Base-by-base conservation (phyloP, 345 rosid species). In the Melastoma malabathricum region DNA sequence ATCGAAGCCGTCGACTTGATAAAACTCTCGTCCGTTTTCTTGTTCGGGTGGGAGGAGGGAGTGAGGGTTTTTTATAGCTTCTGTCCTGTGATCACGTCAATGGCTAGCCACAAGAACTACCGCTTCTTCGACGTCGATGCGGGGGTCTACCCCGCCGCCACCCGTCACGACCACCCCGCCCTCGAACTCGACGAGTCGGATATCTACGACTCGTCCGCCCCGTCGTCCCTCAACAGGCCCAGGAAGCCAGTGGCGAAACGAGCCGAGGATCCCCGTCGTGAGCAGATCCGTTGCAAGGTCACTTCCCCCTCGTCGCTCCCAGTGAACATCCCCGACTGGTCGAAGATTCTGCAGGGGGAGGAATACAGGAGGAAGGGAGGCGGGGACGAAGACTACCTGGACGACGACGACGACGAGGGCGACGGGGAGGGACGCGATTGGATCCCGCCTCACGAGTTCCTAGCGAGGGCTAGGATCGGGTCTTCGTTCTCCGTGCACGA, bases 281-380 rank as follows among this genome's bases (percentile, higher is more conserved):
- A 15, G 10, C 22, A 56, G 2, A 15, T 51, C 14, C 16, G 43
- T 1, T 18, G 45, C 3, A 10, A 41, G 17, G 12, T 13, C 43
- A 23, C 50, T 10, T 44, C 50, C 13, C 12, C 41, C 12, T 6
- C 41, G 41, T 60, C 64, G 47, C 54, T 54, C 43, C 59, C 64
- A 23, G 52, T 60, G 20, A 54, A 43, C 43, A 49, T 60, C 13
- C 59, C 64, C 43, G 64, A 54, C 54, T 60, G 59, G 64, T 47
- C 59, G 18, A 60, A 53, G 64, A 60, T 60, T 48, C 59, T 53
- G 48, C 47, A 47, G 58, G 64, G 25, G 45, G 59, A 52, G 51
- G 47, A 52, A 39, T 18, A 52, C 39, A 23, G 41, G 56, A 46
- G 15, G 48, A 51, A n/a, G n/a, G n/a, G n/a, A n/a, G n/a, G n/a